phyloP scores from a whole-genome alignment of 352 stramenopile species.

The Globisporangium spiculum region DNA sequence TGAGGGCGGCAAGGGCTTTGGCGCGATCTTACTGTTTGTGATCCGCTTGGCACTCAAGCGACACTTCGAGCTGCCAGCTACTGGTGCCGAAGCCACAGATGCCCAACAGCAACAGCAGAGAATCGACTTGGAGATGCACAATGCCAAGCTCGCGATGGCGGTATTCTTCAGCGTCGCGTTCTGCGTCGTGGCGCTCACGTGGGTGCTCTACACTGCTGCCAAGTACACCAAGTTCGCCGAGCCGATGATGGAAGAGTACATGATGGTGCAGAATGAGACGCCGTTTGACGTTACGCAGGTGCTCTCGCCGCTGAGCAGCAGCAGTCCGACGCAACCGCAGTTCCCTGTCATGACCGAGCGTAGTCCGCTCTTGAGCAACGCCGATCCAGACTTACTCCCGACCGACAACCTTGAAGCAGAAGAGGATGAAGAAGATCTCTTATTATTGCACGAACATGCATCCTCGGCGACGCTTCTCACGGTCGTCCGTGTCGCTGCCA shows the following conservation, averaged over 20 bases:
- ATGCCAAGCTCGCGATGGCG: slow-evolving; percentile 47
- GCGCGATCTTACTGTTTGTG: slow-evolving; percentile 67
- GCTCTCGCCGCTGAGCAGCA: slow-evolving; percentile 53
- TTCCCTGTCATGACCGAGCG: slow-evolving; percentile 32
- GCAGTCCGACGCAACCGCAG: slow-evolving; percentile 19
- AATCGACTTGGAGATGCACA: not conserved
- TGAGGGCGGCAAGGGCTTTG: slow-evolving; percentile 75
- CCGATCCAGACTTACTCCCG: slow-evolving; percentile 11
- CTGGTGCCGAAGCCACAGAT: not conserved
- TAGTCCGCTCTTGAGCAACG: slow-evolving; percentile 37
- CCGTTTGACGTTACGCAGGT: slow-evolving; percentile 37
- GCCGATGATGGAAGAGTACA: slow-evolving; percentile 63
- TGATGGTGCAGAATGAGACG: slow-evolving; percentile 63
- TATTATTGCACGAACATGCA: slow-evolving; percentile 37
- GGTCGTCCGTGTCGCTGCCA: slow-evolving; percentile 59
- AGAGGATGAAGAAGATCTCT: slow-evolving; percentile 34
- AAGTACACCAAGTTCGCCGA: slow-evolving; percentile 56
- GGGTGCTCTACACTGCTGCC: slow-evolving; percentile 48
- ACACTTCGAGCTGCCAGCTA: slow-evolving; percentile 26
- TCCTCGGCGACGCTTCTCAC: slow-evolving; percentile 45
- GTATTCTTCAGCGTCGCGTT: slow-evolving; percentile 69
- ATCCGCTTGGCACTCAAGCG: slow-evolving; percentile 62
- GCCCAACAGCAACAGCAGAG: slow-evolving; percentile 9
- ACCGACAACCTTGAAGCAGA: not conserved
- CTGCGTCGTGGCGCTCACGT: slow-evolving; percentile 49